Percentiles rank a stretch among this genome's conserved stretches.
These are phyloP conservation scores for Allantophomopsis lycopodina DNA, from an alignment of 2,329 filamentous ascomycete genomes.

Conservation along the genomic window DNA sequence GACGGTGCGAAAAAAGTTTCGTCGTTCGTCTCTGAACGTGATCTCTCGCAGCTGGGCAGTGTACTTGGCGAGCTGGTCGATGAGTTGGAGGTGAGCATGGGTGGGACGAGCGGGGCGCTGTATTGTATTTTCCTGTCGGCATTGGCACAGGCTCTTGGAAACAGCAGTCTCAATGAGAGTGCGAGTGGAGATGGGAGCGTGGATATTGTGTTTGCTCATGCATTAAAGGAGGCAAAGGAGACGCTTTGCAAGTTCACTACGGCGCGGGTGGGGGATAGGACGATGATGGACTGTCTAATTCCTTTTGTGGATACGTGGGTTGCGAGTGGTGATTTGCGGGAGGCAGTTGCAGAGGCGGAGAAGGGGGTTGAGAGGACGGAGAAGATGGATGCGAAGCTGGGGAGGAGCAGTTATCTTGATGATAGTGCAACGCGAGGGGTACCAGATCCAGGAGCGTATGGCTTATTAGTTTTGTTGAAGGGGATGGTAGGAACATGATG, in stretches of 20 bases:
- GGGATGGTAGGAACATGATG: slow-evolving; percentile 3
- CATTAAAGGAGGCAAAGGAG: slow-evolving; percentile 9
- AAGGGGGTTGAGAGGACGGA: slow-evolving; percentile 34
- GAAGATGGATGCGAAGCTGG: slow-evolving; percentile 37
- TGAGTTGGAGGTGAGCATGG: slow-evolving; percentile 16
- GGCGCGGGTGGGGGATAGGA: slow-evolving; percentile 16
- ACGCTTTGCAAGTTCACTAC: slow-evolving; percentile 14
- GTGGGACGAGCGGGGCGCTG: slow-evolving; percentile 18
- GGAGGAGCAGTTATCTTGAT: slow-evolving; percentile 37
- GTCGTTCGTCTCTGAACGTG: slow-evolving; percentile 13
- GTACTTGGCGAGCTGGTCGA: slow-evolving; percentile 12
- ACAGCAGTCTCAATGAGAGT: neutral
- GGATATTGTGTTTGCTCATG: slow-evolving; percentile 3
- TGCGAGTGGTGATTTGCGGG: slow-evolving; percentile 25
- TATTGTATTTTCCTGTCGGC: slow-evolving; percentile 17
- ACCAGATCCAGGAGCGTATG: slow-evolving; percentile 40
- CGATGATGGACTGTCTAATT: slow-evolving; percentile 18
- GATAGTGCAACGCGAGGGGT: slow-evolving; percentile 31
- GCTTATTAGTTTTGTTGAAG: slow-evolving; percentile 22
- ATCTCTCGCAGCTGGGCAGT: slow-evolving; percentile 5
- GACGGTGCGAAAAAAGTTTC: slow-evolving; percentile 7
- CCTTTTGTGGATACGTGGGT: slow-evolving; percentile 18
- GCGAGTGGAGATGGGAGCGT: neutral
- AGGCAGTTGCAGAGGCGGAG: slow-evolving; percentile 30
- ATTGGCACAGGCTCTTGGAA: slow-evolving; percentile 7